Evolutionary conservation across 768 basidiomycete species (phyloP).

Genomic region (Trametes elegans): DNA sequence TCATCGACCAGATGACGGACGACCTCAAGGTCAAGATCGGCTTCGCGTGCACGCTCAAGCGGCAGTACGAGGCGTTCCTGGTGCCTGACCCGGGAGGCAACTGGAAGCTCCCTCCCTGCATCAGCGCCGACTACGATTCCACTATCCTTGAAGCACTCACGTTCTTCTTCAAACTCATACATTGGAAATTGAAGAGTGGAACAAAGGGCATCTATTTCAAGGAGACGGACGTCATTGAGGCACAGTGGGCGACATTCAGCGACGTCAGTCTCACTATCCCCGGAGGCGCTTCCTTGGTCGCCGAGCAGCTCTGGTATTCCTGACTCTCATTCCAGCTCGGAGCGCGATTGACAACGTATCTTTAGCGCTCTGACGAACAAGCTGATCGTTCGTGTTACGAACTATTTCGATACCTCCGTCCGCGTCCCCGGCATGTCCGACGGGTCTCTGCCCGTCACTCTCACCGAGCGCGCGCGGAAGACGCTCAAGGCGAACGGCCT

Average conservation of each 20-base stretch:
- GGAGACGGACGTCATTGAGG: constrained; percentile 96
- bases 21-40: constrained; percentile 90
- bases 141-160: constrained; percentile 85
- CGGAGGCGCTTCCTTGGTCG: constrained; percentile 87
- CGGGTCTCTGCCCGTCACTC: constrained; percentile 5
- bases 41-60: constrained; percentile 91
- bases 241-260: constrained; percentile 93
- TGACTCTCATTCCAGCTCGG: background rate
- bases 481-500: constrained; percentile 26
- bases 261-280: constrained; percentile 86
- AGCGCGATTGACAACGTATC: background rate
- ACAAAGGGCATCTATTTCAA: constrained; percentile 93
- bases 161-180: constrained; percentile 90
- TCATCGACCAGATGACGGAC: constrained; percentile 92
- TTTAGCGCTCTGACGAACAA: constrained; percentile 86
- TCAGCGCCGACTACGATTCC: constrained; percentile 85
- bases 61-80: constrained; percentile 91
- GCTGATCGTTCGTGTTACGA: constrained; percentile 87
- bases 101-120: constrained; percentile 88
- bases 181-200: constrained; percentile 94
- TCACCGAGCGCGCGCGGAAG: constrained; percentile 14
- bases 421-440: constrained; percentile 59
- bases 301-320: constrained; percentile 90
- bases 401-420: constrained; percentile 94
- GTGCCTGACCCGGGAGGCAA: constrained; percentile 81